Base-by-base conservation (phyloP, 345 rosid genomes). In the Isatis tinctoria region DNA sequence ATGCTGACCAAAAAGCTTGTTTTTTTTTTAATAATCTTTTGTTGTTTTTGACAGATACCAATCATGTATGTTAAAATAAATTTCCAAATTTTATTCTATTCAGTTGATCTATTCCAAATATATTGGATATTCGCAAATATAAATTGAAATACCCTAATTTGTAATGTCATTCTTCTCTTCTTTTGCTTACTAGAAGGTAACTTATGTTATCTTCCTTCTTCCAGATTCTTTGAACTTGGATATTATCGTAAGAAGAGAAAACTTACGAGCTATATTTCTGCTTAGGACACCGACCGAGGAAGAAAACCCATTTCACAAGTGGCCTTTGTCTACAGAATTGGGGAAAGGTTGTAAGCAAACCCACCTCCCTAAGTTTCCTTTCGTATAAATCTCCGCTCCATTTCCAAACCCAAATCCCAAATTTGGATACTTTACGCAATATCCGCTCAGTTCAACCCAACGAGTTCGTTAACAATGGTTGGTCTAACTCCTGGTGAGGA, bases 401-500 rank as follows among this genome's bases (percentile, higher is more conserved):
- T 33, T 35, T 45, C 52, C 28, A n/a, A 32, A 14, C 53, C 33
- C 33, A 41, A 28, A 36, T 2, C 60, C 6, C 27, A 40, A 65
- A 40, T 18, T 16, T 48, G 43, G 8, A 17, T 40, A 39, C 67
- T 65, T 70, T 69, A 8, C 44, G 24, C 60, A 24, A 26, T 32
- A 40, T 67, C 28, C 33, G 37, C 52, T 22, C 18, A 18, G 20
- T 58, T 41, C 9, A 45, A 53, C 5, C 51, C 27, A 5, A 57
- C 28, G 36, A 54, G 0, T 47, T 24, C 61, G 0, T 64, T 32
- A 61, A 30, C 75, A 44, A 72, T 67, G 58, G 69, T 41, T 87
- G 77, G 40, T 73, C 40, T 67, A 18, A 67, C 76, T 26, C 51
- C 75, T 4, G 65, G 69, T 2, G 83, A 67, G n/a, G 84, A 82